Evolutionary conservation across 768 basidiomycete species (phyloP), one percentile per base, ranked within the genome.

Genomic region (Kwoniella botswanensis): DNA sequence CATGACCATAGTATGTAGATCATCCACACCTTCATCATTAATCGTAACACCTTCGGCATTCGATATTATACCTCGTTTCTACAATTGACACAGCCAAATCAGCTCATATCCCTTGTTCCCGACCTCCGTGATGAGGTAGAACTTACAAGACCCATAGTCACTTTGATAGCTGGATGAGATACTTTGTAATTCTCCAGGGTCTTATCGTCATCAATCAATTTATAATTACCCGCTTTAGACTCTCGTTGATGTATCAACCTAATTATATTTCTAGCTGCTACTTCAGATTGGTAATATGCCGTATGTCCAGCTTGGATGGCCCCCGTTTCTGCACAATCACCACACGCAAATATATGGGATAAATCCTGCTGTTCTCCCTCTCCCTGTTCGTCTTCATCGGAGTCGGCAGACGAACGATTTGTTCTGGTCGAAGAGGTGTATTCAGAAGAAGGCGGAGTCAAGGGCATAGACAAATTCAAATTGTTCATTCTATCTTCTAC

Each of bases 241-340:
- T 71, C 70, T 41, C 63, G 58, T 68, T 75, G 65, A 55, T 73
- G 70, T 35, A 74, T 67, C 68, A 81, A 63, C 24, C 76, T 67
- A 41, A 81, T 56, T 43, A 84, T 80, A 65, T 84, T 84, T 35
- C 77, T 71, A 3, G 79, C 82, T 2, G 82, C 83, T 2, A 83
- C 79, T 50, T 78, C 79, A 12, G 75, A 82, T 67, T 83, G 82
- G 58, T 77, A 82, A 59, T 79, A 83, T 2, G 82, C 83, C 11
- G 82, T 82, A 71, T 82, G 83, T n/a, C 83, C 83, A 24, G 83
- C 83, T 71, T 82, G 79, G 65, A 84, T 82, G 15, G 81, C 79
- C 9, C 73, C 79, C 5, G 81, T 80, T 50, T 82, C 77, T 0
- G 82, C 81, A 55, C 82, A 83, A 67, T 84, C 83, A 17, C 83